Percentiles rank a stretch among this genome's conserved stretches.
Conservation (phyloP, 371 early-diverging fungal genomes). For the Lichtheimia ramosa region DNA sequence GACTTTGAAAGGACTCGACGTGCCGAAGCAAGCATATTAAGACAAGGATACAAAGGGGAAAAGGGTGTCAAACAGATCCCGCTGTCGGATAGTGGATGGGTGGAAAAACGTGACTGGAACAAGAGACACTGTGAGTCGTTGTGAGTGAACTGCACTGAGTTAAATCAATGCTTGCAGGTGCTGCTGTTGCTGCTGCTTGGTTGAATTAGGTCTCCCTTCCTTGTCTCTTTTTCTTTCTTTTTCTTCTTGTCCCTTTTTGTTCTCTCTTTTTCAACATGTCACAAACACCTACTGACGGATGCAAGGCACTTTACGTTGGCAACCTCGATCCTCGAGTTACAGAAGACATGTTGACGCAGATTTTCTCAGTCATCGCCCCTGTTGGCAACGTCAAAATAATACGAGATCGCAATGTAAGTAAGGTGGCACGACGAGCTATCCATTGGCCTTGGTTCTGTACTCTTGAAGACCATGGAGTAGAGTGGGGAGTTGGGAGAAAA, state of each 20-base stretch:
- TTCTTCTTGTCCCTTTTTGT: conserved; percentile 1
- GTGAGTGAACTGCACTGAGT: too few species aligned
- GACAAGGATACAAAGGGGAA: not conserved
- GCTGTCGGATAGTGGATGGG: too few species aligned
- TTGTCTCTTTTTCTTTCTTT: conserved; percentile 10
- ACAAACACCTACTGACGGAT: conserved; percentile 38
- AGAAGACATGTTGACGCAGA: conserved; percentile 65
- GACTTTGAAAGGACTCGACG: not conserved
- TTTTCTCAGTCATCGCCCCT: conserved; percentile 66
- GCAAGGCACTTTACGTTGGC: conserved; percentile 79
- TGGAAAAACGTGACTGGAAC: not conserved
- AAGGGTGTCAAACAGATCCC: not conserved
- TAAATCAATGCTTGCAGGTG: too few species aligned
- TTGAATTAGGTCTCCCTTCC: conserved; percentile 4
- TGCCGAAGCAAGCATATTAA: not conserved
- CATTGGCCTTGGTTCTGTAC: too few species aligned
- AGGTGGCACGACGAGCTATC: not conserved
- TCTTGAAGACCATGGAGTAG: too few species aligned
- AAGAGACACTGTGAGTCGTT: too few species aligned
- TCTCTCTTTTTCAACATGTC: not conserved
- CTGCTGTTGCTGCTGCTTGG: too few species aligned
- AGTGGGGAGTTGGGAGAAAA: too few species aligned
- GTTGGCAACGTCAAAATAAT: conserved; percentile 79
- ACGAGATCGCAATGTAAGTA: conserved; percentile 75
- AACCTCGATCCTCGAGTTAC: conserved; percentile 80